These are phyloP conservation scores for Hirsutella minnesotensis DNA, from an alignment of 2,329 filamentous ascomycete genomes.

Conservation along the genomic window DNA sequence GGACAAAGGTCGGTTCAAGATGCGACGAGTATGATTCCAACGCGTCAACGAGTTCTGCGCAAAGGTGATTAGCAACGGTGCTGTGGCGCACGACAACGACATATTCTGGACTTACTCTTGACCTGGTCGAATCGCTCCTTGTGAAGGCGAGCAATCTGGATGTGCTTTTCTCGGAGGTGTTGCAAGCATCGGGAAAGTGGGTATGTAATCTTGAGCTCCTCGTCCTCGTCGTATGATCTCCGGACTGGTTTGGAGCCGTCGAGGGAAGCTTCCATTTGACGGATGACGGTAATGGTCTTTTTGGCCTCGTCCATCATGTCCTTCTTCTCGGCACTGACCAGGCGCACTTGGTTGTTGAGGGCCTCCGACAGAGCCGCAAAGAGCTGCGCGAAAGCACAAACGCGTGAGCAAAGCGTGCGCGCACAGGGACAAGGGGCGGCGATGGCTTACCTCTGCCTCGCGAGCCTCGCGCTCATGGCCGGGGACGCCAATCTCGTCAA, in stretches of 20 bases:
- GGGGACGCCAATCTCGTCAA: conserved; percentile 95
- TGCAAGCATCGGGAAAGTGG: conserved; percentile 73
- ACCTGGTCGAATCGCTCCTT: conserved; percentile 91
- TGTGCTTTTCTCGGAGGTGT: conserved; percentile 74
- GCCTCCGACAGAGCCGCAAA: conserved; percentile 88
- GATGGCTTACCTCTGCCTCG: conserved; percentile 62
- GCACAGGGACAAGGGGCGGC: background rate
- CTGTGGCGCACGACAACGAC: conserved; percentile 21
- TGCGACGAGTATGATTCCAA: conserved; percentile 95
- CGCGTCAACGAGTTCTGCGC: conserved; percentile 74
- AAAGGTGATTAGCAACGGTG: background rate
- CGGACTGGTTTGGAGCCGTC: conserved; percentile 56
- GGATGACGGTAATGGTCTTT: conserved; percentile 71
- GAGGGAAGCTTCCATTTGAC: conserved; percentile 86
- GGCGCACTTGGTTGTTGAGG: conserved; percentile 76
- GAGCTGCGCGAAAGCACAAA: conserved; percentile 48
- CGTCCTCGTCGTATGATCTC: conserved; percentile 52
- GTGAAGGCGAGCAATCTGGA: conserved; percentile 68
- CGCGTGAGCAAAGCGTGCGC: background rate
- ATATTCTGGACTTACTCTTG: conserved; percentile 59
- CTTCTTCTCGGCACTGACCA: conserved; percentile 81
- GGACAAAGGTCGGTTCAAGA: conserved; percentile 79
- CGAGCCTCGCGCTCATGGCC: conserved; percentile 82
- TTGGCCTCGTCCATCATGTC: conserved; percentile 83
- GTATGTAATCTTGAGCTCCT: conserved; percentile 66